Evolutionary conservation across 768 basidiomycete genomes (phyloP), one percentile per base, ranked within the genome.

Genomic region (Kwoniella mangroviensis): DNA sequence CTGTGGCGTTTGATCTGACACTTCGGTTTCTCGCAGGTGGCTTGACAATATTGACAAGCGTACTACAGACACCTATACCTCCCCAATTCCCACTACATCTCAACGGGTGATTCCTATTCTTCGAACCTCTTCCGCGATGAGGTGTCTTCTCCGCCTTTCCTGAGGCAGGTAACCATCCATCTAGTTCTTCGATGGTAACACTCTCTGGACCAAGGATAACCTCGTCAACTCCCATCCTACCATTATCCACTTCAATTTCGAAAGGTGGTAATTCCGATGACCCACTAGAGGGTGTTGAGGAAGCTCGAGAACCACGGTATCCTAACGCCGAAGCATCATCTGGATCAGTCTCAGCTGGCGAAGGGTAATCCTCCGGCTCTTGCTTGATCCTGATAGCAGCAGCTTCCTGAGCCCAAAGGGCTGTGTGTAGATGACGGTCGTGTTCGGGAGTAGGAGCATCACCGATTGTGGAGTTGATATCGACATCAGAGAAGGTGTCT

Each of bases 191-290:
- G 2, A 79, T 41, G 9, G 66, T 71, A 19, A 80, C 62, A 54
- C 79, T 80, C 71, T 80, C 79, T 0, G 79, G 79, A 21, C 79
- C 79, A 41, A 72, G 34, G n/a, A 76, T 42, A 34, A 76, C 55
- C 26, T 76, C 75, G n/a, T 76, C 77, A 13, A 68, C 60, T 13
- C 64, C 69, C 54, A 69, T 41, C 24, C 60, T 56, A 59, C 68
- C 69, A 24, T 65, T 68, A n/a, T 71, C 67, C 4, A 19, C 40
- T 15, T 74, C 70, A 13, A 69, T 54, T 21, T 76, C 77, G 49
- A 76, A 74, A 7, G 70, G 72, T 21, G 77, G 73, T 19, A 75
- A 56, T 24, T 78, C 77, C 5, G 73, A 74, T 5, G 63, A 71
- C n/a, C 76, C 61, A 42, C 68, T 72, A 2, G 76, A 77, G 17